Evolutionary conservation across 1,284 basidiomycete genomes (phyloP).

Genomic region (Boletus smithii): DNA sequence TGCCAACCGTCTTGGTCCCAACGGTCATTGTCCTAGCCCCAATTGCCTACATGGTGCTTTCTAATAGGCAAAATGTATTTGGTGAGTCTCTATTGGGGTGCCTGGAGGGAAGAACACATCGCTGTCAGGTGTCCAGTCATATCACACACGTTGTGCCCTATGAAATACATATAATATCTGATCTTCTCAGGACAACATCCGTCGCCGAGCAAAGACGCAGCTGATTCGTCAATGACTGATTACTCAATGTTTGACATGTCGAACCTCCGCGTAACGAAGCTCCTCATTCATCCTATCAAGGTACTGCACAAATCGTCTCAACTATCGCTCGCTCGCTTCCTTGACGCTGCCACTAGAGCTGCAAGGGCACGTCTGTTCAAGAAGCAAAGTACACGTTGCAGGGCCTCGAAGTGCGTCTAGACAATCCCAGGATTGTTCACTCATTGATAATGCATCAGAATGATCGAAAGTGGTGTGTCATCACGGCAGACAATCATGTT

Average conservation of each 20-base stretch:
- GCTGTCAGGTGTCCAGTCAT: no score
- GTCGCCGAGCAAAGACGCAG: background rate
- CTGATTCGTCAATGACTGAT: conserved; percentile 1
- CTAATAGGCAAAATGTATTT: conserved; percentile 1
- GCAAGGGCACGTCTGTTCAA: conserved; percentile 58
- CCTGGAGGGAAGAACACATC: no score
- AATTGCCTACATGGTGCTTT: conserved; percentile 18
- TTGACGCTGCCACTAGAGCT: conserved; percentile 43
- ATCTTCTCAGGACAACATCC: conserved; percentile 15
- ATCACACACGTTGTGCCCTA: background rate
- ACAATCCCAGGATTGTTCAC: background rate
- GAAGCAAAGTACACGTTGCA: conserved; percentile 52
- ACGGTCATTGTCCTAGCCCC: conserved; percentile 13
- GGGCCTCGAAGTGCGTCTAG: conserved; percentile 57
- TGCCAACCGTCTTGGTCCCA: no score
- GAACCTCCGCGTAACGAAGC: conserved; percentile 52
- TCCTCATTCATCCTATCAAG: conserved; percentile 70
- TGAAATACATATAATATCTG: conserved; percentile 8
- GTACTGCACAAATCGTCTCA: conserved; percentile 27
- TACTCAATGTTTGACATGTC: conserved; percentile 29
- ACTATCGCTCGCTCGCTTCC: background rate
- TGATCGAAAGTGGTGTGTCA: conserved; percentile 67
- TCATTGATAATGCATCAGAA: conserved; percentile 40
- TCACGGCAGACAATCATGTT: conserved; percentile 49
- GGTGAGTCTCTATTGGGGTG: conserved; percentile 11